phyloP scores from a whole-genome alignment of 257 asterid genomes.

The Solanum chmielewskii region DNA sequence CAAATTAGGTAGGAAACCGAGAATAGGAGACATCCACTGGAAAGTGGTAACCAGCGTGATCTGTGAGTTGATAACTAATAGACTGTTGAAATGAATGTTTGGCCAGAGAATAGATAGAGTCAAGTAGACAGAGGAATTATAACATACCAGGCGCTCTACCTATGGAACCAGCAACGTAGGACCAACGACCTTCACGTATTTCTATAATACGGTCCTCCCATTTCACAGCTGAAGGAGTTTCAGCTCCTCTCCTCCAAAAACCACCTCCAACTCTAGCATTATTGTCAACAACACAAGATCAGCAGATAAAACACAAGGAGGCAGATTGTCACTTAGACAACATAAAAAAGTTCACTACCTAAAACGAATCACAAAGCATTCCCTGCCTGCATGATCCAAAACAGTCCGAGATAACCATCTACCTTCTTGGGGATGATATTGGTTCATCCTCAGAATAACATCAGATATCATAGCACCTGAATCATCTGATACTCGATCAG shows the following conservation, averaged over 20 bases:
- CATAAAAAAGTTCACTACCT: constrained; percentile 28
- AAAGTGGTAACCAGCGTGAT: neutral
- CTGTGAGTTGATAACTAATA: neutral
- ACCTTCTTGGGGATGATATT: constrained; percentile 79
- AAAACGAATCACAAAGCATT: constrained; percentile 74
- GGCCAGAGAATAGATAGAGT: neutral
- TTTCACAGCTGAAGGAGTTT: constrained; percentile 63
- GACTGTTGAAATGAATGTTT: neutral
- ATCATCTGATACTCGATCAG: constrained; percentile 86
- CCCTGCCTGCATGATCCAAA: constrained; percentile 85
- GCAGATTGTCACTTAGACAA: neutral
- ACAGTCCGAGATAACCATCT: constrained; percentile 90
- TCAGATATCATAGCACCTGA: constrained; percentile 94
- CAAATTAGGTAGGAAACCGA: constrained; percentile 1
- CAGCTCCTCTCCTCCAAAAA: constrained; percentile 88
- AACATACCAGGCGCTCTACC: constrained; percentile 82
- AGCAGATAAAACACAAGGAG: neutral
- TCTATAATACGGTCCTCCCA: constrained; percentile 78
- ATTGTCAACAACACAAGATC: neutral
- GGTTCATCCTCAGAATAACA: constrained; percentile 70
- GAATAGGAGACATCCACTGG: neutral
- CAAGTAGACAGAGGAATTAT: neutral
- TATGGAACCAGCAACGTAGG: constrained; percentile 70
- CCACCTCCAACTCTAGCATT: constrained; percentile 68
- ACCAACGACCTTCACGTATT: constrained; percentile 82